Base-by-base conservation (phyloP, 202 grass and related monocot genomes). In the Digitaria exilis region DNA sequence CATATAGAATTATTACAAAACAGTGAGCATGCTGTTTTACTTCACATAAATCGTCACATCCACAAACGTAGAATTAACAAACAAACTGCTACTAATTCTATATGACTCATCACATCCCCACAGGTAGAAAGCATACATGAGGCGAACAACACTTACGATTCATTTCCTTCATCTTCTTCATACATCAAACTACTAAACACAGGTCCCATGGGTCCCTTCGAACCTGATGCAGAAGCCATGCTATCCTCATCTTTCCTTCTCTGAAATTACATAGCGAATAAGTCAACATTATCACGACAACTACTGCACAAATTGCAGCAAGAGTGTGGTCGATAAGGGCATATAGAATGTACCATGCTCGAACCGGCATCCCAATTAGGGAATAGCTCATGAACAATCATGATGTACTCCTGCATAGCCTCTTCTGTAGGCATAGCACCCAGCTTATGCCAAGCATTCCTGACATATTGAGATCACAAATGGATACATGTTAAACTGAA, bases 381-480 rank as follows among this genome's bases (percentile, higher is more conserved):
- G 84, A 95, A 98, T 77, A 96, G 65, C 56, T 90, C 85, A 65
- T 88, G 77, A 39, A 98, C 89, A 62, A 96, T 88, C 57, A 69
- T 83, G 75, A 94, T 92, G 85, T 98, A 98, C 57, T 94, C 87
- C 65, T 94, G 82, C 96, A 98, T 98, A 55, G 96, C 96, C 75
- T 98, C 96, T 80, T 98, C 96, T 69, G 89, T 91, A 70, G 91
- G 93, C 96, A 92, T 94, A 68, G 89, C 70, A 85, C 96, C 96
- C 52, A 96, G 82, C 70, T 86, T 92, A 75, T 96, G 71, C 96
- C 96, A 98, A 56, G 96, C 93, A 89, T 98, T 98, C 96, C 95
- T 98, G 73, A 57, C 28, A 93, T 22, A 65, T 78, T 74, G 46
- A 58, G 8, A 54, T 68, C 48, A 75, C 54, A 72, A 34, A 65